Conservation (phyloP, 2,329 filamentous ascomycete species). For the Rhynchosporium graminicola region DNA sequence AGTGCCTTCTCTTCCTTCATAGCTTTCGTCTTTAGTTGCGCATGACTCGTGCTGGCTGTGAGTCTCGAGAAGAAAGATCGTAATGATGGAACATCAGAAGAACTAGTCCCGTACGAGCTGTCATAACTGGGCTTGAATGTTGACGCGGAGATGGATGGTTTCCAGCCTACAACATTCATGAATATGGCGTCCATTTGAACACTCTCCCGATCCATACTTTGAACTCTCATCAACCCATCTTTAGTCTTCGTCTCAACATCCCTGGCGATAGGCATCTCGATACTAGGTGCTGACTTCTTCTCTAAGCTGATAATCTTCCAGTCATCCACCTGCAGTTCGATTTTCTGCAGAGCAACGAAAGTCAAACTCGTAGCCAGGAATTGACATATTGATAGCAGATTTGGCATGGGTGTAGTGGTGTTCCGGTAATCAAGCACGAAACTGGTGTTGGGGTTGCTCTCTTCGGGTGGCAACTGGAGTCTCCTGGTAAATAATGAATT, state of each 20-base stretch:
- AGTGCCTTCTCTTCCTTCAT: conserved; percentile 63
- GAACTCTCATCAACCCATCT: conserved; percentile 85
- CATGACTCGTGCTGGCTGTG: conserved; percentile 58
- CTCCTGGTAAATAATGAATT: conserved; percentile 94
- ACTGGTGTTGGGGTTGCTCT: conserved; percentile 73
- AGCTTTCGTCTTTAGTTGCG: conserved; percentile 53
- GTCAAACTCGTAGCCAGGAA: conserved; percentile 94
- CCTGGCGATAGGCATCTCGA: conserved; percentile 70
- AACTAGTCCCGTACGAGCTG: conserved; percentile 47
- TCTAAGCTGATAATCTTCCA: conserved; percentile 75
- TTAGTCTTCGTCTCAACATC: conserved; percentile 81
- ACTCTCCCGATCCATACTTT: conserved; percentile 77
- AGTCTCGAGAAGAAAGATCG: conserved; percentile 79
- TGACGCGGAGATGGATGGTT: conserved; percentile 53
- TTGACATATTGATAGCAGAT: conserved; percentile 81
- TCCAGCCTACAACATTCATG: conserved; percentile 88
- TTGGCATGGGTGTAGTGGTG: conserved; percentile 80
- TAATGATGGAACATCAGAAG: conserved; percentile 61
- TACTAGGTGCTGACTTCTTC: conserved; percentile 83
- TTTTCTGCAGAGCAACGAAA: conserved; percentile 83
- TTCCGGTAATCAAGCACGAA: conserved; percentile 96
- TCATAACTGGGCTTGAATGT: conserved; percentile 36
- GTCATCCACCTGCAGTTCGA: conserved; percentile 90
- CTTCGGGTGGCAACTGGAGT: conserved; percentile 68
- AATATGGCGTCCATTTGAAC: conserved; percentile 90